Evolutionary conservation across 495 filamentous ascomycete genomes (phyloP), one percentile per base, ranked within the genome.

Genomic region (Bryoglossum gracile): DNA sequence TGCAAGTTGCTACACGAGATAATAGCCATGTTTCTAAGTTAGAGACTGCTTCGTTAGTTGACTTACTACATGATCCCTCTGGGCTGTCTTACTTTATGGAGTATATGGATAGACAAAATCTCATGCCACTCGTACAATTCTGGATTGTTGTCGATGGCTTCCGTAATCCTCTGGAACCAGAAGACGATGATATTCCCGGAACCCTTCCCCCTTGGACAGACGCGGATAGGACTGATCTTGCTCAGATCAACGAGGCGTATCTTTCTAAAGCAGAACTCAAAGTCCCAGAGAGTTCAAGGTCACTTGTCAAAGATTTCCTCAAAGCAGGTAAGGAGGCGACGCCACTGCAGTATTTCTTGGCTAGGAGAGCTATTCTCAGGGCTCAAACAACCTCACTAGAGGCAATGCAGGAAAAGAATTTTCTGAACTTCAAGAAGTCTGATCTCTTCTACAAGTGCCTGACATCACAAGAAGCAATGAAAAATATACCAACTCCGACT

Each of bases 61-160:
- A 97, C 21, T 68, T 97, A 17, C 74, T 99, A 48, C 84, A 89
- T 53, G 86, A 92, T 63, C 80, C 91, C 8, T 82, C 91, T 1
- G 90, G 89, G 4, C 71, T 97, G 13, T 96, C 90, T 9, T 99
- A 95, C 61, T 96, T 97, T 62, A 99, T 97, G 94, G 94, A 99
- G 59, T 96, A 89, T 62, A 96, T 97, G 94, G 94, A 99, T 63
- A 84, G 91, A 22, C 83, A 87, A 60, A 71, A 77, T 23, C 73
- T 94, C 4, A 89, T 96, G 81, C 75, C 83, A 11, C 66, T 95
- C 32, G 92, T 99, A 1, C 94, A 99, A 61, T 99, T 95, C 65
- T 99, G 90, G 90, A 83, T 99, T 36, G 91, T 97, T 18, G 94
- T 97, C 13, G 92, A 97, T 68, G 90, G 94, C 1, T 84, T 97